A percentile compares a stretch with the other conserved stretches of the same genome.
phyloP scores from a whole-genome alignment of 2,329 filamentous ascomycete genomes.

The Aspergillus sp. region DNA sequence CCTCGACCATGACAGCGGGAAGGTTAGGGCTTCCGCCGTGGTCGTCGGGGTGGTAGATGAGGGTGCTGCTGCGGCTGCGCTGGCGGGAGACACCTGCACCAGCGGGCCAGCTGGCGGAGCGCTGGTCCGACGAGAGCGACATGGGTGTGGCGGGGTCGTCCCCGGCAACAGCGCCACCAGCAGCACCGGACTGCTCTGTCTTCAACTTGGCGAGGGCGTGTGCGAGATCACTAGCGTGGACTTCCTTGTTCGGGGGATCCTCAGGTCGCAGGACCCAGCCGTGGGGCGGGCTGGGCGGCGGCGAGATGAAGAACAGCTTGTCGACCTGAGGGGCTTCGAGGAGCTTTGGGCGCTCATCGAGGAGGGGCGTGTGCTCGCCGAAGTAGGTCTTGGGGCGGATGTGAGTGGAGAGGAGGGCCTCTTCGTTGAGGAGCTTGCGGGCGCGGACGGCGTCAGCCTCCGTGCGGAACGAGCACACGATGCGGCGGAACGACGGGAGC shows the following conservation, averaged over 20 bases:
- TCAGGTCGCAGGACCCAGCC: slow-evolving; percentile 64
- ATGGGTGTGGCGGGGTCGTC: slow-evolving; percentile 33
- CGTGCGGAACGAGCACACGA: slow-evolving; percentile 49
- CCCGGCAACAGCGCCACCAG: slow-evolving; percentile 3
- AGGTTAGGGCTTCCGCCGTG: slow-evolving; percentile 59
- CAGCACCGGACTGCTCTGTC: slow-evolving; percentile 23
- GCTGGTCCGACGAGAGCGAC: slow-evolving; percentile 32
- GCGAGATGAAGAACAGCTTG: slow-evolving; percentile 65
- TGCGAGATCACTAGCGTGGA: slow-evolving; percentile 61
- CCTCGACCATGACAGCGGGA: slow-evolving; percentile 63
- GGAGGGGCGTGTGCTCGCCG: slow-evolving; percentile 50
- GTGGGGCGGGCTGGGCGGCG: slow-evolving; percentile 61
- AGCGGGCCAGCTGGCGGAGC: slow-evolving; percentile 30
- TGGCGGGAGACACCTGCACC: slow-evolving; percentile 23
- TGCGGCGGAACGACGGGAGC: slow-evolving; percentile 49
- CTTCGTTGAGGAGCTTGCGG: slow-evolving; percentile 42
- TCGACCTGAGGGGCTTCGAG: slow-evolving; percentile 56
- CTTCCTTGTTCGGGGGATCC: slow-evolving; percentile 64
- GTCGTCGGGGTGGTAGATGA: slow-evolving; percentile 62
- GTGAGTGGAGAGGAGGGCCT: slow-evolving; percentile 29
- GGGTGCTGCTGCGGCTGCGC: slow-evolving; percentile 54
- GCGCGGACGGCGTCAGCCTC: slow-evolving; percentile 41
- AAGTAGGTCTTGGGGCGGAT: slow-evolving; percentile 50
- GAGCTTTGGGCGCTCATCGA: slow-evolving; percentile 41
- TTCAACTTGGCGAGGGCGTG: slow-evolving; percentile 53